Base-by-base conservation (phyloP, 352 stramenopile genomes). In the Thalassiosira hispida region DNA sequence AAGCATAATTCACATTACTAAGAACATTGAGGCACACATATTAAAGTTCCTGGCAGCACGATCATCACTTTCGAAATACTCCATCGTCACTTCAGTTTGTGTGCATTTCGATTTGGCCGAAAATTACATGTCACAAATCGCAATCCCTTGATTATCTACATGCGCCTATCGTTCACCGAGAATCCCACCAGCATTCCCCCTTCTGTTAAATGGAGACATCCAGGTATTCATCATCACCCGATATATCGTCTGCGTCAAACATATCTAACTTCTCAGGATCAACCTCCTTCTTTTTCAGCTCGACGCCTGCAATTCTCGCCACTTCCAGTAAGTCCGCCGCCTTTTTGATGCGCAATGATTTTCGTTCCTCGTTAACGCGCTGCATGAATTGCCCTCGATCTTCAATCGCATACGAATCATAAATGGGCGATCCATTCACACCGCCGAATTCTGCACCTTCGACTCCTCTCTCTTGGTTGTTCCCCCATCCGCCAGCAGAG, bases 331-430 rank as follows among this genome's bases (percentile, higher is more conserved):
- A 83, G 40, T 83, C 74, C 40, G 59, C 53, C 20, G 66, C 66
- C 61, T 83, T 83, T 55, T 83, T 83, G 12, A 56, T 77, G 7
- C 74, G 67, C 42, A 83, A 61, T 46, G 53, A 31, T 55, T 83
- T 83, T 40, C 74, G 51, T 44, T 83, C 74, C 22, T 29, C 60
- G 29, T 77, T 83, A 11, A 83, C 74, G 27, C 74, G 74, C 29
- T 83, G 66, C 74, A 83, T 83, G 27, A 83, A 83, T 65, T 77
- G 40, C 27, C 74, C 74, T 49, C 74, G 66, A 57, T 83, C 66
- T 69, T 74, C 74, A 47, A 83, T 83, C 27, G 66, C 74, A 55
- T 83, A 83, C 0, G 66, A 51, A 18, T 83, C 74, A 23, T 83
- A 83, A 27, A 83, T 83, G 12, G 74, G 74, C n/a, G 74, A 60